phyloP scores from a whole-genome alignment of 768 basidiomycete genomes.

The Mycena leptocephala region DNA sequence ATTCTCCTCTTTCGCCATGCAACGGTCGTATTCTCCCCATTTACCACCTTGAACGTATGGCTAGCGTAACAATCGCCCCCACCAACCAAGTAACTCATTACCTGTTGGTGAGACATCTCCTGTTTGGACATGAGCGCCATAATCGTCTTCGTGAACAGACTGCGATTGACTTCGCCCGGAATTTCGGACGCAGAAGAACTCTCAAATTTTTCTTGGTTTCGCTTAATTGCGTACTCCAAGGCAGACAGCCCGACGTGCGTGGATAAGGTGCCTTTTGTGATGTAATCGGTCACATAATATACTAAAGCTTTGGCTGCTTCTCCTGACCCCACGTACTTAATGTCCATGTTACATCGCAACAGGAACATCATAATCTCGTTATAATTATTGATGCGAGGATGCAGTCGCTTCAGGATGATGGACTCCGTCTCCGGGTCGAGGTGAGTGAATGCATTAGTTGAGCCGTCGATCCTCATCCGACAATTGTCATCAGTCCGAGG shows the following conservation, averaged over 20 bases:
- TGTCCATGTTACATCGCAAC: constrained; percentile 47
- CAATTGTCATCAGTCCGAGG: background rate
- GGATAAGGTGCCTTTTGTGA: constrained; percentile 46
- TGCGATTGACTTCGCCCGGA: background rate
- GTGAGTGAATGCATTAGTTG: background rate
- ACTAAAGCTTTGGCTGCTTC: constrained; percentile 47
- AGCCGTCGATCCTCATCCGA: constrained; percentile 6
- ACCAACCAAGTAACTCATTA: constrained; percentile 19
- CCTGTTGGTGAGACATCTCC: constrained; percentile 19
- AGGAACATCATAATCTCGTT: constrained; percentile 36
- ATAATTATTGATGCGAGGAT: constrained; percentile 33
- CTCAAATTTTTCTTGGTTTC: background rate
- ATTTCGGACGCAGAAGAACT: accelerated
- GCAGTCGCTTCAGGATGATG: constrained; percentile 8
- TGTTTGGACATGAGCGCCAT: constrained; percentile 23
- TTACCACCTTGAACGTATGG: background rate
- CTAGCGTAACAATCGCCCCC: background rate
- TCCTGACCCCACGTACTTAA: constrained; percentile 49
- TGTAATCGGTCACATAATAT: constrained; percentile 55
- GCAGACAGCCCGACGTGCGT: constrained; percentile 36
- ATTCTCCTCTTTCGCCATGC: background rate
- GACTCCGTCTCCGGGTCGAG: constrained; percentile 28
- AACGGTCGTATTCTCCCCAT: background rate
- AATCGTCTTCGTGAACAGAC: constrained; percentile 6
- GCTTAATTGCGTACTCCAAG: constrained; percentile 23